Conservation (phyloP, 148 eudicot genomes). For the Chenopodium suecicum region DNA sequence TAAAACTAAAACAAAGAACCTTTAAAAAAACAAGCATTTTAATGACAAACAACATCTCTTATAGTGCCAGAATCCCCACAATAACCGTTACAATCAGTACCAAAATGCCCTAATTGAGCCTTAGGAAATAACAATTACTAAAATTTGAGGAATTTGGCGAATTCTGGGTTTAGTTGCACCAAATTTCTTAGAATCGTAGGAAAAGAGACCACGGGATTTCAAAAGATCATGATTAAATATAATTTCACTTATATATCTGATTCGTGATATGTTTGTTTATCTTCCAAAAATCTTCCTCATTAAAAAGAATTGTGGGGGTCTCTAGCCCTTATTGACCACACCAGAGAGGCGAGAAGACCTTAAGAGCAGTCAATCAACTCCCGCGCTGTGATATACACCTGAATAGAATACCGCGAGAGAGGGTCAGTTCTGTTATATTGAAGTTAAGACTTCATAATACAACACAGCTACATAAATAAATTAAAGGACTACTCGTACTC, state of each 20-base stretch:
- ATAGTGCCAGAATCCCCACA: too few relatives aligned
- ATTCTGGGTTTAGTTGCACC: too few relatives aligned
- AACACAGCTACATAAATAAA: neutral
- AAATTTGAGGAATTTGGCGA: too few relatives aligned
- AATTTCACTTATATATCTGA: neutral
- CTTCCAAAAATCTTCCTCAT: neutral
- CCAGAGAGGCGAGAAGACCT: neutral
- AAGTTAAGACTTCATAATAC: neutral
- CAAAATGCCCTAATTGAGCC: too few relatives aligned
- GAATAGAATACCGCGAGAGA: neutral
- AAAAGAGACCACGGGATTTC: neutral
- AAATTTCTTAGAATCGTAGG: neutral
- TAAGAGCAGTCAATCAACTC: neutral
- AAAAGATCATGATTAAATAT: neutral
- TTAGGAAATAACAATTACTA: too few relatives aligned
- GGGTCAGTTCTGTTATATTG: neutral
- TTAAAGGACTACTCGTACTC: too few relatives aligned
- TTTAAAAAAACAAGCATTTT: too few relatives aligned
- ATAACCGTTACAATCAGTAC: too few relatives aligned
- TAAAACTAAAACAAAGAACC: too few relatives aligned
- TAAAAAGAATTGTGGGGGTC: neutral
- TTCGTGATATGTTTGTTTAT: neutral
- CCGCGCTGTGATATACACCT: neutral
- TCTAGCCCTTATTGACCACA: neutral
- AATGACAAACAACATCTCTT: too few relatives aligned